Evolutionary conservation across 805 yeast genomes (phyloP).

Genomic region (Wickerhamomyces ciferrii): DNA sequence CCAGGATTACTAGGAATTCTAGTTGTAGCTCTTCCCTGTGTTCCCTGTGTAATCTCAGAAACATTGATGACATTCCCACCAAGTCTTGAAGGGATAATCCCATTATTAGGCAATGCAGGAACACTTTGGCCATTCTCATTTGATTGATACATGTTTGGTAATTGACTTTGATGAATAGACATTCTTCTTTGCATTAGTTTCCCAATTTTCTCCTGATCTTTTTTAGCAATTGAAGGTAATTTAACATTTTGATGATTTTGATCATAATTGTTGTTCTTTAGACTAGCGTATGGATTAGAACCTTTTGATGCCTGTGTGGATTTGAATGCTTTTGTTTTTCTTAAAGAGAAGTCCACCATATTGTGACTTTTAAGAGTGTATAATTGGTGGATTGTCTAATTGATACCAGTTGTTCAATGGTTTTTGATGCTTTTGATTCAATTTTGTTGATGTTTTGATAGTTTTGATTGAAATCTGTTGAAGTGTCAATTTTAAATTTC

Average conservation of each 20-base stretch:
- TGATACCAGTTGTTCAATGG: too few species aligned
- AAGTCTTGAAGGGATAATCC: slow-evolving; percentile 3
- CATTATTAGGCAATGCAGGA: slow-evolving; percentile 24
- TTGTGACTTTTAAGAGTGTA: background rate
- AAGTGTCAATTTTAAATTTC: too few species aligned
- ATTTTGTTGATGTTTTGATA: too few species aligned
- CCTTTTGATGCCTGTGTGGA: slow-evolving; percentile 11
- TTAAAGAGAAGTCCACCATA: slow-evolving; percentile 29
- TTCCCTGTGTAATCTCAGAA: too few species aligned
- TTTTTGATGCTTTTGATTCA: too few species aligned
- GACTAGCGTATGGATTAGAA: slow-evolving; percentile 18
- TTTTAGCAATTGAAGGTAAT: slow-evolving; percentile 28
- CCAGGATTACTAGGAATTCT: slow-evolving; percentile 24
- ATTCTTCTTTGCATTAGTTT: slow-evolving; percentile 38
- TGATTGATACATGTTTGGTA: slow-evolving; percentile 4
- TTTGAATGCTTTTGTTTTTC: slow-evolving; percentile 23
- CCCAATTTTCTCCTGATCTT: slow-evolving; percentile 32
- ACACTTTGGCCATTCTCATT: slow-evolving; percentile 7
- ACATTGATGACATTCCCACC: background rate
- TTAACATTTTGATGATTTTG: background rate
- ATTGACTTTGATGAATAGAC: slow-evolving; percentile 30
- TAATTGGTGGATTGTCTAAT: background rate
- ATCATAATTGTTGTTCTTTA: slow-evolving; percentile 11
- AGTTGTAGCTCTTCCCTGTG: too few species aligned
- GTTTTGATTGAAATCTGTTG: too few species aligned